phyloP scores from a whole-genome alignment of 2,329 filamentous ascomycete genomes.

The Akanthomyces muscarius region DNA sequence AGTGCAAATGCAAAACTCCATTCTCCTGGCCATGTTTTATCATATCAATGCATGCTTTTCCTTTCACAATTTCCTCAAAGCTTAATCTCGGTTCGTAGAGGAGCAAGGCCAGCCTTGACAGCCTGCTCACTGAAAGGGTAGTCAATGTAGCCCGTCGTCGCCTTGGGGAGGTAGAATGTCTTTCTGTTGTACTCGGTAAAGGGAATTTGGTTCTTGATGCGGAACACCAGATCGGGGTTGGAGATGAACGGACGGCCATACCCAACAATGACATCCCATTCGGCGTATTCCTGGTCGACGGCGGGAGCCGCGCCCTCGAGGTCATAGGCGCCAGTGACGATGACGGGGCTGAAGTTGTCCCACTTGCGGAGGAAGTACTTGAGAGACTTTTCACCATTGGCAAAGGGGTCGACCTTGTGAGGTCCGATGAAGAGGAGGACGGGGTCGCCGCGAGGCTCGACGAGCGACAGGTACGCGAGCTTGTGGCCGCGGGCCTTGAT shows the following conservation, averaged over 20 bases:
- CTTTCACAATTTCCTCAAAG: neutral
- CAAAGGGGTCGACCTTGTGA: conserved; percentile 21
- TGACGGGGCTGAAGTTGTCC: conserved; percentile 28
- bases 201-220: conserved; percentile 24
- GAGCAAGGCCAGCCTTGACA: conserved; percentile 5
- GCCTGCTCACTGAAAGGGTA: conserved; percentile 11
- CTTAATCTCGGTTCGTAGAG: conserved; percentile 2
- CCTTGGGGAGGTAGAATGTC: conserved; percentile 24
- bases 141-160: conserved; percentile 6
- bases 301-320: conserved; percentile 20
- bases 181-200: conserved; percentile 25
- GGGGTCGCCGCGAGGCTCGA: conserved; percentile 27
- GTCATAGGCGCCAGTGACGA: conserved; percentile 27
- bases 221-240: conserved; percentile 29
- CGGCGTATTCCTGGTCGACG: conserved; percentile 25
- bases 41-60: neutral
- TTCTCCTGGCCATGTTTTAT: neutral
- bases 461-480: conserved; percentile 28
- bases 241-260: conserved; percentile 29
- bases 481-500: conserved; percentile 27
- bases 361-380: conserved; percentile 30
- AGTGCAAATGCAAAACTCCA: neutral
- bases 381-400: conserved; percentile 30
- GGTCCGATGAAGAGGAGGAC: conserved; percentile 14
- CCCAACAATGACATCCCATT: conserved; percentile 29